A percentile compares a stretch with the other conserved stretches of the same genome.
Evolutionary conservation across 106 monocot species (phyloP).

Genomic region (Allium sativum): DNA sequence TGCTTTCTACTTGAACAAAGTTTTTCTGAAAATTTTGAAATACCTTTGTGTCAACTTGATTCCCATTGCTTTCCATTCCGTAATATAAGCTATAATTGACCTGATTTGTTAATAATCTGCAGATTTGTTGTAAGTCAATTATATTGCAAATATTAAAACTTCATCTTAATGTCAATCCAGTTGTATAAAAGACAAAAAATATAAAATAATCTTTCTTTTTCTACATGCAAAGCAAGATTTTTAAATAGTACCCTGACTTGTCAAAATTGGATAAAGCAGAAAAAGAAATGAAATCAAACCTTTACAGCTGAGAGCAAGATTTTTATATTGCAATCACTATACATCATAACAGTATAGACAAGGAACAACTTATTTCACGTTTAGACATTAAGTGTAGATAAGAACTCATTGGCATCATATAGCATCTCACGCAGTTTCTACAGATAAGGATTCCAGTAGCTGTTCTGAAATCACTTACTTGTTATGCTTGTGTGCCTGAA

Average conservation of each 20-base stretch:
- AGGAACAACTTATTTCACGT: no score
- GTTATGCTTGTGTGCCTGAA: no score
- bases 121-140: neutral
- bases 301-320: neutral
- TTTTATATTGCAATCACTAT: neutral
- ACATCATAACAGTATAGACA: no score
- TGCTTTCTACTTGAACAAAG: conserved; percentile 20
- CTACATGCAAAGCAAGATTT: neutral
- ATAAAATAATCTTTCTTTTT: neutral
- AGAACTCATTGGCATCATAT: no score
- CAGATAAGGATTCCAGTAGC: no score
- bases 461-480: no score
- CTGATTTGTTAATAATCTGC: neutral
- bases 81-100: neutral
- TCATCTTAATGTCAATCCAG: neutral
- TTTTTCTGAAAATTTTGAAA: conserved; percentile 18
- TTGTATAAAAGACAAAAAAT: neutral
- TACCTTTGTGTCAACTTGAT: conserved; percentile 13
- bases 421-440: no score
- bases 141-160: neutral
- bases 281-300: neutral
- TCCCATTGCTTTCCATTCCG: neutral
- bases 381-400: no score
- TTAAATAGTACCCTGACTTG: no score
- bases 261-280: neutral